Conservation (phyloP, 129 eudicot species). For the Apium graveolens region DNA sequence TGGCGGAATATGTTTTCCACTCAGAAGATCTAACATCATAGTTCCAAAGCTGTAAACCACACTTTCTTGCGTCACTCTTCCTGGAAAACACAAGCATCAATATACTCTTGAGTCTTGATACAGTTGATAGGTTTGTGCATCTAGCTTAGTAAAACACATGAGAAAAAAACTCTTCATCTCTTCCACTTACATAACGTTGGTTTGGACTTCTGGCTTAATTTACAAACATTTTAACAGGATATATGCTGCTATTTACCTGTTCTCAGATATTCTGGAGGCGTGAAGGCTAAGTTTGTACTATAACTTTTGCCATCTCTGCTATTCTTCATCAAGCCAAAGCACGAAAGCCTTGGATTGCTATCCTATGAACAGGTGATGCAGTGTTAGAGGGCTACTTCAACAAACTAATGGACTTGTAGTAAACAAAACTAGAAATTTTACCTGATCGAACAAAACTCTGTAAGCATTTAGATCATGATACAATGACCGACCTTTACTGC, state of each 20-base stretch:
- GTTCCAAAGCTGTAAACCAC: slow-evolving; percentile 92
- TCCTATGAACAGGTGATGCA: slow-evolving; percentile 36
- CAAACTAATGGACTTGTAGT: not conserved
- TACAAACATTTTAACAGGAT: not conserved
- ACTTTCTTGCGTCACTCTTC: slow-evolving; percentile 91
- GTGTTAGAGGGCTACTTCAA: slow-evolving; percentile 1
- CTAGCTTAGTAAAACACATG: not conserved
- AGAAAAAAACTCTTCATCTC: not conserved
- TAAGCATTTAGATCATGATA: slow-evolving; percentile 95
- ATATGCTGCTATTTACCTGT: slow-evolving; percentile 42
- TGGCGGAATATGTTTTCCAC: slow-evolving; percentile 96
- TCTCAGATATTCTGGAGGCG: slow-evolving; percentile 94
- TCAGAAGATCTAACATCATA: slow-evolving; percentile 82
- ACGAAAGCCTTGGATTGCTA: slow-evolving; percentile 90
- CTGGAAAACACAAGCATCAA: slow-evolving; percentile 29
- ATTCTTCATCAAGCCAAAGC: slow-evolving; percentile 95
- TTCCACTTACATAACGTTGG: not conserved
- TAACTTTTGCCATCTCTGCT: slow-evolving; percentile 97
- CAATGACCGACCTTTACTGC: slow-evolving; percentile 69
- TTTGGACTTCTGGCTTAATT: not conserved
- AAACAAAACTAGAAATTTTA: slow-evolving; percentile 10
- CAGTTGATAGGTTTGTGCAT: not conserved
- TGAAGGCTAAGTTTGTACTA: slow-evolving; percentile 89
- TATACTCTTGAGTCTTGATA: no score
- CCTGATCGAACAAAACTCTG: slow-evolving; percentile 95